Evolutionary conservation across 2,329 filamentous ascomycete genomes (phyloP), one percentile per base, ranked within the genome.

Genomic region (Curvularia sp.): DNA sequence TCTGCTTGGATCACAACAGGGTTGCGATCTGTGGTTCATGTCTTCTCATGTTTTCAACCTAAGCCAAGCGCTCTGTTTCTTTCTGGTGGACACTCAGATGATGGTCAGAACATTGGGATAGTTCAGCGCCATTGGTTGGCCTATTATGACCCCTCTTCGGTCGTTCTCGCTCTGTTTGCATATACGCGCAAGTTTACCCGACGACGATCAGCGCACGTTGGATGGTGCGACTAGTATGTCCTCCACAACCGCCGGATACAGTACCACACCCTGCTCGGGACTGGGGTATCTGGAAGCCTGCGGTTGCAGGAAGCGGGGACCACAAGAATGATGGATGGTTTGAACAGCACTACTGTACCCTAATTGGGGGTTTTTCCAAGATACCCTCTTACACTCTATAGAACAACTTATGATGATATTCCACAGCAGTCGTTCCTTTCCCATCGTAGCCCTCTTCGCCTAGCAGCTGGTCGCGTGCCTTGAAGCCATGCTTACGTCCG

Each of bases 361-460:
- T 58, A 50, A 58, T 50, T 31, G 38, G 31, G 52, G 49, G 56
- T 47, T 41, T 55, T 55, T 38, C 55, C 31, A 58, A 30, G 56
- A 55, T 58, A 58, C 51, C 56, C 56, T 55, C 44, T 54, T 22
- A 13, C n/a, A 51, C 49, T 43, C 46, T 42, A 55, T 58, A 55
- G 52, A 58, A 58, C 51, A 58, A 58, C 43, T 46, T 41, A 55
- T 50, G 51, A 58, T 53, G 51, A 58, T 55, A 46, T 15, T 55
- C 28, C 26, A 24, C 10, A 18, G 5, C 22, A 33, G 30, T 15
- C 41, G 5, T 43, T 26, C 10, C 22, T 43, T 13, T 43, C 5
- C 20, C 20, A 18, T 26, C 10, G 22, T 26, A 43, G 41, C 41
- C 12, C 41, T 43, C 12, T n/a, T 26, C 15, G 7, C 7, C 18